Percentiles rank a stretch among this genome's conserved stretches.
phyloP scores from a whole-genome alignment of 1,284 basidiomycete genomes.

The Moesziomyces sp. region DNA sequence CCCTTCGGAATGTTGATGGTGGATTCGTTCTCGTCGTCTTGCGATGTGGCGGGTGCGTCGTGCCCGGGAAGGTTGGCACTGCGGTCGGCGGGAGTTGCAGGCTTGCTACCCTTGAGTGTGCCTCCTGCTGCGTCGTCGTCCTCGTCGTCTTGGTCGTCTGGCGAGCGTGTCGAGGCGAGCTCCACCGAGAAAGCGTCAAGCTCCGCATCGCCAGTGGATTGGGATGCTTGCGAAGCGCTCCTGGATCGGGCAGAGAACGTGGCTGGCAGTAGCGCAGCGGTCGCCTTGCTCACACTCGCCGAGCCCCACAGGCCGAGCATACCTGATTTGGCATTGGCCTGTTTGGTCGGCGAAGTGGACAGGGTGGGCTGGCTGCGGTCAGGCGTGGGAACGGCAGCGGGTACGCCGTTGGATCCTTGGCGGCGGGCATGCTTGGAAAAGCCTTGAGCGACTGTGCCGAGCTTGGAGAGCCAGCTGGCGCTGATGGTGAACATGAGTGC shows the following conservation, averaged over 20 bases:
- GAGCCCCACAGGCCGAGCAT: conserved; percentile 53
- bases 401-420: conserved; percentile 21
- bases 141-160: conserved; percentile 8
- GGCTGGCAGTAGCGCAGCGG: conserved; percentile 29
- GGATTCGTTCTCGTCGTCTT: background rate
- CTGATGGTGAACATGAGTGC: conserved; percentile 63
- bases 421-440: conserved; percentile 57
- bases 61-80: conserved; percentile 1
- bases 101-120: conserved; percentile 44
- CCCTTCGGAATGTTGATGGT: conserved; percentile 27
- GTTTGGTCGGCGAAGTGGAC: conserved; percentile 24
- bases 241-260: conserved; percentile 13
- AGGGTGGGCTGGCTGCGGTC: conserved; percentile 8
- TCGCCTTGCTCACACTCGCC: conserved; percentile 39
- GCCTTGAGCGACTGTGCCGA: conserved; percentile 65
- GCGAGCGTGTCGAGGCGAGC: conserved; percentile 17
- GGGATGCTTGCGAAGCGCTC: conserved; percentile 1
- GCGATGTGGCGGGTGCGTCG: background rate
- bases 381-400: background rate
- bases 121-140: conserved; percentile 32
- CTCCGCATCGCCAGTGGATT: conserved; percentile 40
- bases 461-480: conserved; percentile 63
- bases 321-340: conserved; percentile 14
- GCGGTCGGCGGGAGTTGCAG: conserved; percentile 14
- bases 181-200: conserved; percentile 43